phyloP scores from a whole-genome alignment of 2,329 filamentous ascomycete species.

The Colletotrichum sp. region DNA sequence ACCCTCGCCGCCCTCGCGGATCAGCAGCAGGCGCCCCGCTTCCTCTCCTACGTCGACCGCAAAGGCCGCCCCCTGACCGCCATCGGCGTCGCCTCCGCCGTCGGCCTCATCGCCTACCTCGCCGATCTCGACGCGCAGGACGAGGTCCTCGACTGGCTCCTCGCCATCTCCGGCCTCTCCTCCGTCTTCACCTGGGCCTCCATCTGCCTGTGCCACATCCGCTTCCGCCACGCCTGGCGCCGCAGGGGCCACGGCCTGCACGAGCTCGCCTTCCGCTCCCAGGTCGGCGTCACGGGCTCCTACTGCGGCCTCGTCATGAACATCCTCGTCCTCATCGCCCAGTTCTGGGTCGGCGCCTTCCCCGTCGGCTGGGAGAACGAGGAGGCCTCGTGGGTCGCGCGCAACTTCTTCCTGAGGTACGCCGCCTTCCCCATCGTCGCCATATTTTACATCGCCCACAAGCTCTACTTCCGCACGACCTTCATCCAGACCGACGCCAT shows the following conservation, averaged over 20 bases:
- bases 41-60: conserved; percentile 82
- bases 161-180: conserved; percentile 72
- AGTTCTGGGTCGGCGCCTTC: conserved; percentile 87
- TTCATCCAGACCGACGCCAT: conserved; percentile 74
- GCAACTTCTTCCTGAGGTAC: conserved; percentile 76
- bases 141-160: conserved; percentile 76
- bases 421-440: conserved; percentile 72
- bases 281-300: conserved; percentile 79
- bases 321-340: conserved; percentile 74
- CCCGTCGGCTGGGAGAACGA: conserved; percentile 64
- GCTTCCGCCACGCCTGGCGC: conserved; percentile 84
- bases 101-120: conserved; percentile 81
- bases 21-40: conserved; percentile 78
- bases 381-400: conserved; percentile 49
- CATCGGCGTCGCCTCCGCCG: conserved; percentile 67
- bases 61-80: conserved; percentile 79
- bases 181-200: conserved; percentile 81
- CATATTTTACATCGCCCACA: conserved; percentile 74
- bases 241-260: conserved; percentile 69
- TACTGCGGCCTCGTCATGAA: conserved; percentile 83
- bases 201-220: conserved; percentile 90
- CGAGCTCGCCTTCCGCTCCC: conserved; percentile 81
- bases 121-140: conserved; percentile 64
- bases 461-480: conserved; percentile 72
- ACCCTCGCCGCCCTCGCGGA: conserved; percentile 90